These are phyloP conservation scores for Diaporthe ilicicola DNA, from an alignment of 2,329 filamentous ascomycete species.

Conservation along the genomic window DNA sequence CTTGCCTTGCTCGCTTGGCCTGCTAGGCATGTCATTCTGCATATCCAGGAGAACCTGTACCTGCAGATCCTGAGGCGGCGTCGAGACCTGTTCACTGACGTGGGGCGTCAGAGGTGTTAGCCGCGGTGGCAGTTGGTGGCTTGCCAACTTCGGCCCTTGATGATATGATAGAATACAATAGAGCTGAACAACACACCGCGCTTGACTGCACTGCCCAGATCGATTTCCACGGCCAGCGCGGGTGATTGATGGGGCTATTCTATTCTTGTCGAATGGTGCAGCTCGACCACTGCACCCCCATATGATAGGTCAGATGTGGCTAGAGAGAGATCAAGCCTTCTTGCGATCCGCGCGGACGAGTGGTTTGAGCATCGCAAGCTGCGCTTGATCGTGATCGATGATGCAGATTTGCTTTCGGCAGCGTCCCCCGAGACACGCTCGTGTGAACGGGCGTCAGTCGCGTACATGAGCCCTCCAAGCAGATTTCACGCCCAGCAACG, in stretches of 20 bases:
- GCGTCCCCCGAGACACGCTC: background rate
- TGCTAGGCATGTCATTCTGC: conserved; percentile 30
- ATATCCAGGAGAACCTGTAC: conserved; percentile 9
- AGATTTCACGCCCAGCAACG: background rate
- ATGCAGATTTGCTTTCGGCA: conserved; percentile 1
- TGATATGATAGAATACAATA: background rate
- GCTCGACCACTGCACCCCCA: background rate
- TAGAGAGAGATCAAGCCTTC: background rate
- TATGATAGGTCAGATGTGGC: conserved; percentile 12
- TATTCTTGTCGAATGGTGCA: conserved; percentile 20
- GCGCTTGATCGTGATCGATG: background rate
- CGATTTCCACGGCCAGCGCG: background rate
- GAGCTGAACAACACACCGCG: background rate
- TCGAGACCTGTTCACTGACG: background rate
- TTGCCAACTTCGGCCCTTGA: background rate
- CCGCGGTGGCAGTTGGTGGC: background rate
- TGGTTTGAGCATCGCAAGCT: background rate
- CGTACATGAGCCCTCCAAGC: background rate
- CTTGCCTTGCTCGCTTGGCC: conserved; percentile 37
- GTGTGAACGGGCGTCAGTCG: background rate
- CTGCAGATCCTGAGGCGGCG: conserved; percentile 20
- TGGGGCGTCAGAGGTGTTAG: background rate
- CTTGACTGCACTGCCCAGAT: conserved; percentile 17
- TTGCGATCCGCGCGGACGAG: background rate
- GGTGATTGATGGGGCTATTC: conserved; percentile 10